Evolutionary conservation across 1,284 basidiomycete species (phyloP), one percentile per base, ranked within the genome.

Genomic region (Heterobasidion occidentale): DNA sequence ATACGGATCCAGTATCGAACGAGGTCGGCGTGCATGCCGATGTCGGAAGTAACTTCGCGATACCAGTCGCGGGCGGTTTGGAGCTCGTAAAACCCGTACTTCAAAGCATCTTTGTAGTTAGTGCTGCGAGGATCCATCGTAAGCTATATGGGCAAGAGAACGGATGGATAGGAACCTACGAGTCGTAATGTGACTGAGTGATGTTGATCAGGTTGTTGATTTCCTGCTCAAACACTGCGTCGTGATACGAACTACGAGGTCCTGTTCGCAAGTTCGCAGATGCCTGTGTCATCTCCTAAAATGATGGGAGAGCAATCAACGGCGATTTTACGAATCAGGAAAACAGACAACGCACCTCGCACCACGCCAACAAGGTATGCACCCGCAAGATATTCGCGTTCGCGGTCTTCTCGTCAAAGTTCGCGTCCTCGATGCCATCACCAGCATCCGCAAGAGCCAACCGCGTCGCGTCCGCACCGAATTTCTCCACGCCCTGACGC

Each of bases 331-430:
- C 46, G 3, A 36, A 52, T 44, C n/a, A 55, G 4, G 56, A 51
- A 52, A 9, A 20, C 6, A 15, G 7, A 38, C 51, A 12, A 64
- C 83, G 58, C 59, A 92, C 93, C 73, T 94, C 87, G 65, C 92
- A 95, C 95, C 96, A 99, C 7, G 80, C 81, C 62, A 94, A 79
- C 62, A 98, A 77, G 0, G 96, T 99, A 73, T 96, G 90, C 60
- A 99, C 76, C 59, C 97, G 85, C 66, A 99, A 75, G 68, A 99
- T 99, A 64, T 94, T 95, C 19, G 97, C 95, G 69, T 99, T 99
- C 17, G 97, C 97, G 11, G 91, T 93, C 76, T 94, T 94, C 79
- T 99, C 97, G 70, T 99, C 97, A 66, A 99, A 99, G 77, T 98
- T 99, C 55, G 89, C 92, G 72, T 99, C 96, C 71, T 98, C 95